phyloP scores from a whole-genome alignment of 352 stramenopile species.

The Pythium aristosporum region DNA sequence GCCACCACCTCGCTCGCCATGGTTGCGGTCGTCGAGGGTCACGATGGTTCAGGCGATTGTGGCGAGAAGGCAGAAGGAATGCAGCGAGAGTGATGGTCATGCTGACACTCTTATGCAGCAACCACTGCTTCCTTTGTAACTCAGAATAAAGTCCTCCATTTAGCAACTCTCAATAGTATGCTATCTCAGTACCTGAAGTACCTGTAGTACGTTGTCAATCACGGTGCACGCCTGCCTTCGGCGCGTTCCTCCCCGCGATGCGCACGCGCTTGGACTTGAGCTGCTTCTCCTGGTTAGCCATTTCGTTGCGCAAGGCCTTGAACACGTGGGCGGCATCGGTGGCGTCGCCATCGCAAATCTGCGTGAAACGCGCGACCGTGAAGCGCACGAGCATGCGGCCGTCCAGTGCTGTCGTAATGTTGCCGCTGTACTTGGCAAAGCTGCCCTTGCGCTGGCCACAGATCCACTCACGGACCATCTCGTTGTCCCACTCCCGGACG shows the following conservation, averaged over 20 bases:
- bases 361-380: conserved; percentile 55
- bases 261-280: conserved; percentile 53
- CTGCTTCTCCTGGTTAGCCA: conserved; percentile 46
- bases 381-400: conserved; percentile 64
- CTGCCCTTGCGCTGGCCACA: conserved; percentile 40
- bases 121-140: not conserved
- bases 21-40: not conserved
- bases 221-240: conserved; percentile 9
- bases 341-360: conserved; percentile 66
- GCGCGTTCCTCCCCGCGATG: conserved; percentile 31
- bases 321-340: conserved; percentile 52
- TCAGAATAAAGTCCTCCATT: too few species aligned
- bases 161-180: too few species aligned
- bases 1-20: conserved; percentile 31
- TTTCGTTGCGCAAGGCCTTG: conserved; percentile 59
- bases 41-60: not conserved
- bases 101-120: not conserved
- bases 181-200: too few species aligned
- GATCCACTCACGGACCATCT: conserved; percentile 54
- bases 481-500: conserved; percentile 66
- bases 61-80: not conserved
- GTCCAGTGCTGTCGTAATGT: conserved; percentile 47
- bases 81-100: not conserved
- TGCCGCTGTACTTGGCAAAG: conserved; percentile 53
- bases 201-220: not conserved